Conservation (phyloP, 1,139 yeast species). For the Lodderomyces beijingensis region DNA sequence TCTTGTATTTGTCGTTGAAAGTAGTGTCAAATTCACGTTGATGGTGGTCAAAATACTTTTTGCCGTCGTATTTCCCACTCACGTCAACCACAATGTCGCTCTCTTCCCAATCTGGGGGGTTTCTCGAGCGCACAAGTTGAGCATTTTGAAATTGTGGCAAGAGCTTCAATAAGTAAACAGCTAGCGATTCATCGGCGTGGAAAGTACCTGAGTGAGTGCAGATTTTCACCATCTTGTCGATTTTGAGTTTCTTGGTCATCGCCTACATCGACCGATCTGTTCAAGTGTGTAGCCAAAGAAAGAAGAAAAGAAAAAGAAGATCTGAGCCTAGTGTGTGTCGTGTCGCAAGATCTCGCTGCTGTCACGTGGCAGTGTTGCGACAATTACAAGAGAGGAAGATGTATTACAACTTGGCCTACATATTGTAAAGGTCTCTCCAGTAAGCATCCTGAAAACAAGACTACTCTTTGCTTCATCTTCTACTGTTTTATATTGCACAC, state of each 20-base stretch:
- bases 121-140: conserved; percentile 75
- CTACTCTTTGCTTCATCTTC: no score
- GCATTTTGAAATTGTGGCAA: conserved; percentile 70
- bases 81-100: conserved; percentile 95
- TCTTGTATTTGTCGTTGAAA: conserved; percentile 36
- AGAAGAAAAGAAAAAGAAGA: no score
- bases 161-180: conserved; percentile 76
- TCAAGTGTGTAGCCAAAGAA: no score
- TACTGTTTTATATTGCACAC: no score
- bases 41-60: conserved; percentile 90
- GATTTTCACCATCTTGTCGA: conserved; percentile 39
- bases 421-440: no score
- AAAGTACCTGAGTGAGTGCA: conserved; percentile 94
- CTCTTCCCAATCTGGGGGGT: conserved; percentile 73
- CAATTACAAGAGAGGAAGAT: no score
- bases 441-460: no score
- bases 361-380: no score
- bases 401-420: no score
- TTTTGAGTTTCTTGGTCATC: conserved; percentile 15
- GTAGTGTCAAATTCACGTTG: conserved; percentile 59
- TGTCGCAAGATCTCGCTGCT: no score
- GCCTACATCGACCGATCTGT: no score
- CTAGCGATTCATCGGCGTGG: conserved; percentile 98
- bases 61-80: conserved; percentile 86
- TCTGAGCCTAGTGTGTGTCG: no score